Percentiles rank a stretch among this genome's conserved stretches.
phyloP scores from a whole-genome alignment of 1,139 yeast species.

The Protomyces gravidus region DNA sequence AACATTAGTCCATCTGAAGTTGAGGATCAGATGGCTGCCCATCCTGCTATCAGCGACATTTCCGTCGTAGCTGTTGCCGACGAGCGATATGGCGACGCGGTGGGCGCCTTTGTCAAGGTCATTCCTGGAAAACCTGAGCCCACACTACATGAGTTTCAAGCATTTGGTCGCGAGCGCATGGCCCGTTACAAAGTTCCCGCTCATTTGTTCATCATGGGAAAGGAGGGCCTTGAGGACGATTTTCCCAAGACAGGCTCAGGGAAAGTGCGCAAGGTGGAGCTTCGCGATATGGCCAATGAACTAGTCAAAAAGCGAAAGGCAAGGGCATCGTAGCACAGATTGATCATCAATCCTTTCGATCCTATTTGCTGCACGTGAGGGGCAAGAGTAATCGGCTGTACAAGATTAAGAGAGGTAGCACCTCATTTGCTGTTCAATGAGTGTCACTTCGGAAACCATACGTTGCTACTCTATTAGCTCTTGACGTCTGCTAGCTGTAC shows the following conservation, averaged over 20 bases:
- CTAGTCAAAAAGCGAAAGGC: not conserved
- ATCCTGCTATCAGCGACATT: conserved; percentile 39
- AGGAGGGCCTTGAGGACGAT: conserved; percentile 19
- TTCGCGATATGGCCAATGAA: conserved; percentile 9
- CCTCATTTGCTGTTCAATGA: not conserved
- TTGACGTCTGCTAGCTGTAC: not conserved
- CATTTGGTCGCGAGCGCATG: conserved; percentile 25
- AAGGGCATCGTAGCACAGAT: too few species aligned
- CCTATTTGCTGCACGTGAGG: too few species aligned
- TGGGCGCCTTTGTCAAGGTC: conserved; percentile 39
- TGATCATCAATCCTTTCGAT: too few species aligned
- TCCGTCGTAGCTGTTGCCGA: conserved; percentile 41
- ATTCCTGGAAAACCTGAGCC: conserved; percentile 29
- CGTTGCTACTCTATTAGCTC: too few species aligned
- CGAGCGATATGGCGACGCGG: conserved; percentile 40
- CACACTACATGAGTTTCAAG: conserved; percentile 25
- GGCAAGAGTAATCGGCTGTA: conserved; percentile 37
- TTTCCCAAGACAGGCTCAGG: conserved; percentile 37
- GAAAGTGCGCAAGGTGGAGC: conserved; percentile 26
- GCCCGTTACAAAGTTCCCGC: conserved; percentile 35
- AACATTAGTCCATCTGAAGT: conserved; percentile 41
- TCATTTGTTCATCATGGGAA: conserved; percentile 29
- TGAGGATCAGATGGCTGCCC: conserved; percentile 40
- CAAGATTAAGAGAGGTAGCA: conserved; percentile 36
- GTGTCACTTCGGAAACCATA: not conserved